Base-by-base conservation (phyloP, 2,329 filamentous ascomycete species). In the Cordyceps tenuipes region DNA sequence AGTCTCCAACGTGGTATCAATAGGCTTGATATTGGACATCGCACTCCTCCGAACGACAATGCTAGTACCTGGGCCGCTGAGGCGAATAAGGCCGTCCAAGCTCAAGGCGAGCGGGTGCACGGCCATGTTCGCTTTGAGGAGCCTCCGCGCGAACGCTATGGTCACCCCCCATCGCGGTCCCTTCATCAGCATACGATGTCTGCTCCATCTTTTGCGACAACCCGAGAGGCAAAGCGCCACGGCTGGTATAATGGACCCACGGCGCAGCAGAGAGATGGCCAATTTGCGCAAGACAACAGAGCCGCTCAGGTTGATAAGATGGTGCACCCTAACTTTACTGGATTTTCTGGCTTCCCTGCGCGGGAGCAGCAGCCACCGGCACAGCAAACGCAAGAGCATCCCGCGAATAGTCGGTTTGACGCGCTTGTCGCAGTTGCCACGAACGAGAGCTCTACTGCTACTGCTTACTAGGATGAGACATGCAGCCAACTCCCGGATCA, bases 161-260 rank as follows among this genome's bases (percentile, higher is more conserved):
- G 66, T 63, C 68, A 66, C 64, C 64, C 68, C 64, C 68, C 66
- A 41, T 64, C 67, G 8, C 70, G 70, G 48, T 66, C 70, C 47
- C 69, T 75, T 23, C 81, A 84, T 60, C 81, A 85, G 41, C 79
- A 86, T 61, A 84, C 82, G 17, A 78, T 83, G 73, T 86, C 83
- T 4, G 82, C 83, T 1, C 83, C 83, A 0, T 76, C 78, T 0
- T 73, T 81, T 39, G 75, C 79, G 10, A 84, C 82, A 0, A 77
- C 82, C 3, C 79, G 83, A 9, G 84, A 83, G 63, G 76, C 75
- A 34, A 89, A 88, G 68, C 81, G 88, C 3, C 85, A 87, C 62
- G 88, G 81, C 1, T 91, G 88, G 87, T 90, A 90, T 66, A 84
- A 89, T 46, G 79, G 79, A 0, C 79, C 79, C 0, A 68, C 73